Conservation (phyloP, 768 basidiomycete genomes). For the Amyloporia xantha region DNA sequence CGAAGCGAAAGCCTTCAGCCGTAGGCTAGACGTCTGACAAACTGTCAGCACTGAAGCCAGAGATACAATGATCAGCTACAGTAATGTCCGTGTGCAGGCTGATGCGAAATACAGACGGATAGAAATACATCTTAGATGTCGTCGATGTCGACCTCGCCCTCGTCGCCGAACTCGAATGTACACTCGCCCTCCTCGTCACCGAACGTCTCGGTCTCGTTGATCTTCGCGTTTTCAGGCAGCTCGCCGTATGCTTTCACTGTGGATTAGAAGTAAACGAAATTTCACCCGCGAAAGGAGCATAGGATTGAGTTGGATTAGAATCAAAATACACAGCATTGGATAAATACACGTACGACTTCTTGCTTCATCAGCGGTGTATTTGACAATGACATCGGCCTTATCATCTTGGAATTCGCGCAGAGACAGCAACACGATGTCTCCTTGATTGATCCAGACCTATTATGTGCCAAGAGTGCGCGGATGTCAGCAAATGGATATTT, state of each 20-base stretch:
- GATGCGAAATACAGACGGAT: conserved; percentile 16
- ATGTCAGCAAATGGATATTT: neutral
- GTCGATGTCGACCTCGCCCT: conserved; percentile 84
- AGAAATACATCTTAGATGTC: conserved; percentile 55
- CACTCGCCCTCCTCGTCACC: conserved; percentile 89
- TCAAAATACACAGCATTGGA: neutral
- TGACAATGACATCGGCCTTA: conserved; percentile 98
- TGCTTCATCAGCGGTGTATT: conserved; percentile 96
- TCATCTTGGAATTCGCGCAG: conserved; percentile 98
- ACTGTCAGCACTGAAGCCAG: neutral
- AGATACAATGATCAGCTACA: conserved; percentile 3
- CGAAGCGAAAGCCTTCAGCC: too few relatives aligned
- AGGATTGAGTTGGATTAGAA: neutral
- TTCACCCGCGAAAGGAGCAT: neutral
- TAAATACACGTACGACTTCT: conserved; percentile 51
- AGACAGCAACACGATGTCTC: conserved; percentile 91
- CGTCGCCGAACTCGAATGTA: conserved; percentile 86
- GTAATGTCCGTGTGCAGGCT: neutral
- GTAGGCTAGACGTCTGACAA: neutral
- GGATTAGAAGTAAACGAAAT: neutral
- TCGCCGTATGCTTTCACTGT: conserved; percentile 97
- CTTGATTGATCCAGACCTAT: conserved; percentile 99
- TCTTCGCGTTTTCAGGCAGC: conserved; percentile 91
- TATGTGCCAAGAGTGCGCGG: neutral
- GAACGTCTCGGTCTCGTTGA: conserved; percentile 93